These are phyloP conservation scores for Umbilicus rupestris DNA, from an alignment of 164 flowering plant genomes.

Conservation along the genomic window DNA sequence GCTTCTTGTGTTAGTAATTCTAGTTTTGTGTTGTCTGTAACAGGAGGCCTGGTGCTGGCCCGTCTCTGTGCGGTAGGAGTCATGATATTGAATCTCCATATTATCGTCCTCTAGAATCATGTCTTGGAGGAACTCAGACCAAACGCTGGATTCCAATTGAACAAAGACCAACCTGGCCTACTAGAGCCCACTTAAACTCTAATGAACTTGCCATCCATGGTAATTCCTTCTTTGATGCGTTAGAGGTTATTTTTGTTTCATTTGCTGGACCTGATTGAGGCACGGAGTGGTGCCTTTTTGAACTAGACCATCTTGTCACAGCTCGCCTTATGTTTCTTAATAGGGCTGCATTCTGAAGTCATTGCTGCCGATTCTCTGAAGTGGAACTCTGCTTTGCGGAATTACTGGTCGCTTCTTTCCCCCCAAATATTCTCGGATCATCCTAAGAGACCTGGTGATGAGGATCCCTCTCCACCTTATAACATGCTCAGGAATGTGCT, in stretches of 20 bases:
- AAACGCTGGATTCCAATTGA: slow-evolving; percentile 79
- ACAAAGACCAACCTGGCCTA: slow-evolving; percentile 62
- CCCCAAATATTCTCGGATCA: slow-evolving; percentile 94
- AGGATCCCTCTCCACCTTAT: slow-evolving; percentile 92
- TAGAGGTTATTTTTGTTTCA: not conserved
- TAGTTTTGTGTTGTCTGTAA: slow-evolving; percentile 10
- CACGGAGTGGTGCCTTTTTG: not conserved
- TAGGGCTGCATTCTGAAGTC: slow-evolving; percentile 61
- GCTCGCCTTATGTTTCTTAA: not conserved
- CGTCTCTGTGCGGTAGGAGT: slow-evolving; percentile 57
- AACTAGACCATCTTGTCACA: not conserved
- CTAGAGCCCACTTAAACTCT: slow-evolving; percentile 45
- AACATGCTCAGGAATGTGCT: slow-evolving; percentile 89
- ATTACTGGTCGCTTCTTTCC: slow-evolving; percentile 95
- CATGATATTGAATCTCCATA: slow-evolving; percentile 81
- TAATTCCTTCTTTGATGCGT: not conserved
- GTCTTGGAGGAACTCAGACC: slow-evolving; percentile 80
- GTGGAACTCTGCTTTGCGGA: slow-evolving; percentile 51
- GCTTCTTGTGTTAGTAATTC: not conserved
- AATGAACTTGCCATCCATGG: slow-evolving; percentile 52
- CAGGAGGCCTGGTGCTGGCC: slow-evolving; percentile 65
- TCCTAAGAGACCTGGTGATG: slow-evolving; percentile 97
- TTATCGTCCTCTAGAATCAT: slow-evolving; percentile 64
- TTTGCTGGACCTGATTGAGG: not conserved
- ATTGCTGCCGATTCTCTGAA: slow-evolving; percentile 43